Evolutionary conservation across 2,329 filamentous ascomycete species (phyloP).

Genomic region (Pochonia chlamydosporia): DNA sequence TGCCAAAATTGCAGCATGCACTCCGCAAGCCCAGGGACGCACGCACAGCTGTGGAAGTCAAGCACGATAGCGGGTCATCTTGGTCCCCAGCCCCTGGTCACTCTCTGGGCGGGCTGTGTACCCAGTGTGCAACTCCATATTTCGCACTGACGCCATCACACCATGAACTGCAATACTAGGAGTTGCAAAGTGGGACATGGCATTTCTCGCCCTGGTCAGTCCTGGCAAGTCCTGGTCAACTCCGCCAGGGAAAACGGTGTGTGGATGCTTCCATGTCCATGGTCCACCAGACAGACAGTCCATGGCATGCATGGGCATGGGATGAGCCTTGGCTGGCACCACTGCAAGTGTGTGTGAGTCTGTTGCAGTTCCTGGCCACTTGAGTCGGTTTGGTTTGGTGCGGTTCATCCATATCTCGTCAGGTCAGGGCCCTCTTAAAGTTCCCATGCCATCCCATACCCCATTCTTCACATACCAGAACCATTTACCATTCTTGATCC

Average conservation of each 20-base stretch:
- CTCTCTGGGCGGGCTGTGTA: neutral
- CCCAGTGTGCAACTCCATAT: conserved; percentile 6
- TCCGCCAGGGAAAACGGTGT: neutral
- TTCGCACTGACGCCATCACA: neutral
- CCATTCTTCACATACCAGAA: conserved; percentile 1
- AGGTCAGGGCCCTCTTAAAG: neutral
- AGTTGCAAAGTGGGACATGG: conserved; percentile 8
- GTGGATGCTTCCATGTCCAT: neutral
- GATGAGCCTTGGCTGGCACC: neutral
- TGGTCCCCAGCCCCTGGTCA: neutral
- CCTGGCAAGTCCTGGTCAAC: conserved; percentile 2
- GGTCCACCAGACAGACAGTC: no score
- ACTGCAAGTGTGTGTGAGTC: neutral
- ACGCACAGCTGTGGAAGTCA: no score
- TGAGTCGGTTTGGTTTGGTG: neutral
- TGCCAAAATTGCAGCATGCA: no score
- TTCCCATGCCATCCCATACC: conserved; percentile 2
- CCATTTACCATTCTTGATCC: conserved; percentile 6
- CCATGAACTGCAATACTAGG: neutral
- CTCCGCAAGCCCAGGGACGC: no score
- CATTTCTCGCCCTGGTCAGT: no score
- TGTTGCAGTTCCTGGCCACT: neutral
- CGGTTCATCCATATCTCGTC: conserved; percentile 9
- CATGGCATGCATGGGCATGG: neutral
- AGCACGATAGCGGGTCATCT: neutral